Percentiles rank a stretch among this genome's conserved stretches.
These are phyloP conservation scores for Fusarium veterinarium DNA, from an alignment of 2,329 filamentous ascomycete genomes.

Conservation along the genomic window DNA sequence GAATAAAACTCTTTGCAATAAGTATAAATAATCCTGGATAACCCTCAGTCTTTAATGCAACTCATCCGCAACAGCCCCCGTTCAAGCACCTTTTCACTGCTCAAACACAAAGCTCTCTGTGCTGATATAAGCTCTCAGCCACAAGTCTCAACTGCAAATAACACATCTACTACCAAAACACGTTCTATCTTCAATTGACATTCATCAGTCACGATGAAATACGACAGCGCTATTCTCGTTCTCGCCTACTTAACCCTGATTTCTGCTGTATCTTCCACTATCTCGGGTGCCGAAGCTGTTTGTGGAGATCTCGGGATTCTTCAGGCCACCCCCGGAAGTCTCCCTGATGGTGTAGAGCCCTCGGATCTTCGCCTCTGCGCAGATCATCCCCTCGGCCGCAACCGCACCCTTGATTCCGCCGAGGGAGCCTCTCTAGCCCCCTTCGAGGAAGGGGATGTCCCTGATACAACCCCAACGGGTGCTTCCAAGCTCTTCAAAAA, in stretches of 20 bases:
- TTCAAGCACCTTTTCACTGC: background rate
- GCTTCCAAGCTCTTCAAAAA: background rate
- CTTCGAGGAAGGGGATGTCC: background rate
- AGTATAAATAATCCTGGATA: background rate
- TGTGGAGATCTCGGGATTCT: background rate
- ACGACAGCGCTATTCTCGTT: background rate
- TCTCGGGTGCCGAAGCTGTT: background rate
- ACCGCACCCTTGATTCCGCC: background rate
- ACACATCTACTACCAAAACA: too few relatives aligned
- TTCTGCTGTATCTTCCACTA: background rate
- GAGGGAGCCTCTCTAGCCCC: background rate
- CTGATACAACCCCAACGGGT: background rate
- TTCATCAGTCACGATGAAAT: background rate
- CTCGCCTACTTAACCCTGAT: background rate
- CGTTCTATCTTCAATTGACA: background rate
- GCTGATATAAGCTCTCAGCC: too few relatives aligned
- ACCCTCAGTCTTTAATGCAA: background rate
- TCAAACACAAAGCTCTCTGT: too few relatives aligned
- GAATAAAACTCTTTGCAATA: background rate
- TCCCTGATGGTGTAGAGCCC: background rate
- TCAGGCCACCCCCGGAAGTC: background rate
- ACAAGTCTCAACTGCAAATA: too few relatives aligned
- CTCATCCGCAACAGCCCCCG: background rate
- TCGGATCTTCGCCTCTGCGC: background rate
- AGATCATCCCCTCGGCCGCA: background rate